phyloP scores from a whole-genome alignment of 2,329 filamentous ascomycete species.

The Xylariaceae sp. region DNA sequence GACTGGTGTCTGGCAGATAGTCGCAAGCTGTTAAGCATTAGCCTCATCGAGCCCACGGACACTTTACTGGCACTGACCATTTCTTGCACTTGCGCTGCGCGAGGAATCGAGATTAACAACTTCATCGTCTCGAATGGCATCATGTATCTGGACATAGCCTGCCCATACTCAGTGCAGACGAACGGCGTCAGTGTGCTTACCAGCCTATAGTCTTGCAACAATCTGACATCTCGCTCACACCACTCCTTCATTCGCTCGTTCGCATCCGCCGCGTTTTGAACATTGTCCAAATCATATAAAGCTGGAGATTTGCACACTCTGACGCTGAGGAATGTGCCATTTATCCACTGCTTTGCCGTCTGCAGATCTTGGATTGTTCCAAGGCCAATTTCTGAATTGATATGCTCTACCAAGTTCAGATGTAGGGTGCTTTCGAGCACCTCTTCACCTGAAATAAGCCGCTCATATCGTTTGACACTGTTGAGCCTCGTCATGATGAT shows the following conservation, averaged over 20 bases:
- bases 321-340: constrained; percentile 73
- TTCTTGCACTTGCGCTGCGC: constrained; percentile 57
- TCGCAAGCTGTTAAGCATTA: constrained; percentile 51
- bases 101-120: constrained; percentile 58
- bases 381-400: constrained; percentile 79
- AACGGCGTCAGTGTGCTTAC: constrained; percentile 49
- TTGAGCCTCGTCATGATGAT: constrained; percentile 73
- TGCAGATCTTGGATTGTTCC: constrained; percentile 63
- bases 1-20: constrained; percentile 64
- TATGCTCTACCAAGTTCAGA: constrained; percentile 72
- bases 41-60: background rate
- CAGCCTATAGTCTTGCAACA: constrained; percentile 59
- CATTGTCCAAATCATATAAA: constrained; percentile 63
- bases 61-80: constrained; percentile 51
- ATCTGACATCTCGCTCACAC: constrained; percentile 63
- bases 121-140: constrained; percentile 78
- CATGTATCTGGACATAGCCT: constrained; percentile 81
- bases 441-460: constrained; percentile 69
- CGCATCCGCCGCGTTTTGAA: constrained; percentile 44
- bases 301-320: constrained; percentile 66
- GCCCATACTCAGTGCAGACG: constrained; percentile 66
- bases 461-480: constrained; percentile 64
- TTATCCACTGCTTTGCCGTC: constrained; percentile 70
- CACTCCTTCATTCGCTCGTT: constrained; percentile 67
- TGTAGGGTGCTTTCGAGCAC: constrained; percentile 75